Conservation (phyloP, 2,329 filamentous ascomycete species). For the Talaromyces sp. region DNA sequence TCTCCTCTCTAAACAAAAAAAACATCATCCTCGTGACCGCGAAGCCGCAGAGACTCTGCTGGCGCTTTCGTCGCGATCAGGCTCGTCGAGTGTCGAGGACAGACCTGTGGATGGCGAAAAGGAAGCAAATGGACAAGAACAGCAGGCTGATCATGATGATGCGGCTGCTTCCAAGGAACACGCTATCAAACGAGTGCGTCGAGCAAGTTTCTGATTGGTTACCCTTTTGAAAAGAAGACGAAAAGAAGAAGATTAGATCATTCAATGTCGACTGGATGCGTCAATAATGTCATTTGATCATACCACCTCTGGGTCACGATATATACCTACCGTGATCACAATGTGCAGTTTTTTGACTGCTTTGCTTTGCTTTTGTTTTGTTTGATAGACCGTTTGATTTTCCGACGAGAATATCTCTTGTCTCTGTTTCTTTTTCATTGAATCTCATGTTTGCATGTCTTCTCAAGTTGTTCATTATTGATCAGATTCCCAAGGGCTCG, state of each 20-base stretch:
- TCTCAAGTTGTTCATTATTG: too few species aligned
- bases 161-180: not conserved
- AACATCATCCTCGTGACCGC: not conserved
- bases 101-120: not conserved
- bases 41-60: constrained; percentile 7
- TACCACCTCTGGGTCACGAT: too few species aligned
- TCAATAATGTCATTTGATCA: too few species aligned
- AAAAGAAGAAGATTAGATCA: not conserved
- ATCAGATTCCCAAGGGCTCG: too few species aligned
- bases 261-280: too few species aligned
- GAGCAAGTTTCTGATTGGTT: constrained; percentile 11
- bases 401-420: too few species aligned
- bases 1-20: not conserved
- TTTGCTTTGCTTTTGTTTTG: too few species aligned
- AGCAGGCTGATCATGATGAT: not conserved
- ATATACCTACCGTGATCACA: too few species aligned
- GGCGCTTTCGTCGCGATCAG: constrained; percentile 7
- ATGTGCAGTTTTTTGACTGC: too few species aligned
- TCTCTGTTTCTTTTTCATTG: too few species aligned
- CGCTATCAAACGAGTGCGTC: constrained; percentile 4
- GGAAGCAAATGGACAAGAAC: not conserved
- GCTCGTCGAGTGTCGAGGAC: constrained; percentile 3
- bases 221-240: not conserved
- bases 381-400: too few species aligned
- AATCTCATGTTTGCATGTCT: too few species aligned